Base-by-base conservation (phyloP, 495 filamentous ascomycete genomes). In the Diplogelasinospora grovesii region DNA sequence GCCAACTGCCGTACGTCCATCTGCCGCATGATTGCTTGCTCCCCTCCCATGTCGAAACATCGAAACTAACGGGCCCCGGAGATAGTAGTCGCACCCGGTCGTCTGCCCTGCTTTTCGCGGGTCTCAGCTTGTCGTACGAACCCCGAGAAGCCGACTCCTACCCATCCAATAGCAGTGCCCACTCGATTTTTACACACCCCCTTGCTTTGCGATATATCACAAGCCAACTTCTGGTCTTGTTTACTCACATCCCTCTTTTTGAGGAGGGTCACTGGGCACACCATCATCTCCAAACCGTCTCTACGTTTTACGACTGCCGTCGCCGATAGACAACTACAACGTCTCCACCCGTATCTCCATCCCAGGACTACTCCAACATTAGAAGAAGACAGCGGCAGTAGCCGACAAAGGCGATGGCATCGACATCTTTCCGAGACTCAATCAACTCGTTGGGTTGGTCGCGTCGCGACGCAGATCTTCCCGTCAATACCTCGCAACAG, bases 391-490 rank as follows among this genome's bases (percentile, higher is more conserved):
- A 9, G 15, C 18, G 11, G 11, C 13, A 39, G 10, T 7, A 21
- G 15, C 10, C 18, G 21, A 29, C 5, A 10, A 11, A 8, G 19
- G 8, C 41, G 50, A 98, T 98, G 92, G 86, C 92, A 25, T 89
- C 89, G 45, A 70, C 78, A 42, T 85, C 87, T 7, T 97, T 98
- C 66, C 77, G 89, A 45, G 85, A 94, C 59, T 90, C 84, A 16
- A 86, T 97, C 75, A 95, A 88, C 69, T 89, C 86, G 23, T 67
- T 98, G 46, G 92, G 92, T 19, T 98, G 92, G 92, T 83, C 87
- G 52, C 83, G 92, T 37, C 79, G 92, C 53, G 85, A 92, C 30
- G 68, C 77, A 38, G 86, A 93, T 53, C 58, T 83, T 21, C 85
- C 88, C 39, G 84, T 81, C 46, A 85, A 77, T 63, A 95, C 88